Base-by-base conservation (phyloP, 2,329 filamentous ascomycete species). In the Calonectria hawksworthii region DNA sequence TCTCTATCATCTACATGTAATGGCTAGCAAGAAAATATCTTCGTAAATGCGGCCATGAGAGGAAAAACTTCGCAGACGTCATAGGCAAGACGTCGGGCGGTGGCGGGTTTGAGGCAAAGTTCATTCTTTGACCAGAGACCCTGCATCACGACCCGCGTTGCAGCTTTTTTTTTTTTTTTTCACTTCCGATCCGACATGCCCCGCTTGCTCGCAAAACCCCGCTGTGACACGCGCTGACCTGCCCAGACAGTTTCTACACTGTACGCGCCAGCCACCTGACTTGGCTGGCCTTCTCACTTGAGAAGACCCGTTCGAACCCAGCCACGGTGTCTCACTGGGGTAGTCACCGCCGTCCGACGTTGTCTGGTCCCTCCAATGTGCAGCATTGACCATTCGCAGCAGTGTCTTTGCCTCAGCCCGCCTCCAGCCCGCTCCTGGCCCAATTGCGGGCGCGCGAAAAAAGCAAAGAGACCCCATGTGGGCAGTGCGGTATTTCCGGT, bases 111-210 rank as follows among this genome's bases (percentile, higher is more conserved):
- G 51, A 59, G 30, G 61, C 41, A 50, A 41, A 51, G 30, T 36
- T 34, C 41, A 28, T 63, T 21, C 38, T 32, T 21, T 50, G 28
- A 30, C 47, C 28, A 13, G 50, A n/a, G 34, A 67, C 28, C 38
- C 61, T 51, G 41, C 38, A 13, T 47, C 54, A 44, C n/a, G 23
- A n/a, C 11, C 56, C n/a, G 21, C 26, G 34, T 36, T 23, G 56
- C 9, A 61, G 56, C 56, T 26, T 61, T 41, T 61, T 61, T 59
- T 56, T 30, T 32, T 23, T 38, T 36, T 36, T 41, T 41, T 63
- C 71, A 11, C 54, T 76, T 75, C 76, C 78, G 76, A 72, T 52
- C 77, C 79, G 78, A 72, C 36, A 71, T 76, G 79, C 79, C 79
- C 79, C 79, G 79, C 79, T 73, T 77, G 54, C 56, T 64, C 10